These are phyloP conservation scores for Kwoniella mangroviensis DNA, from an alignment of 768 basidiomycete genomes.

Conservation along the genomic window DNA sequence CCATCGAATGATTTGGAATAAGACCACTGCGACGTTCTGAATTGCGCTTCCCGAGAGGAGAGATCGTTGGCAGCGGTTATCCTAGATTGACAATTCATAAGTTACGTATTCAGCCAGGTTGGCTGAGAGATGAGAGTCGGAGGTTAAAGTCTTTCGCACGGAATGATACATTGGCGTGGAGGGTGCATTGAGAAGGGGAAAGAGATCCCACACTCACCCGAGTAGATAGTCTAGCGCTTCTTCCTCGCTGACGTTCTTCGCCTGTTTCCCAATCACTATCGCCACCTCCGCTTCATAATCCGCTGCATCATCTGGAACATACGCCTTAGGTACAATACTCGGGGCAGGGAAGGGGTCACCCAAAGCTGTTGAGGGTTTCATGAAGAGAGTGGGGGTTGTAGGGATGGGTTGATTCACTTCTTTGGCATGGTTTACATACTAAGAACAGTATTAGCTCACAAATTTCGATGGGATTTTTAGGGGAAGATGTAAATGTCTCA, in stretches of 20 bases:
- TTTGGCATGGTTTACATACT: conserved; percentile 55
- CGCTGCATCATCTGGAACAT: conserved; percentile 38
- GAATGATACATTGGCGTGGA: no score
- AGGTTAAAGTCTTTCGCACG: no score
- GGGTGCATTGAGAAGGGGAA: neutral
- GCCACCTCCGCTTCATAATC: conserved; percentile 57
- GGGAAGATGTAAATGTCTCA: no score
- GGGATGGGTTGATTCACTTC: conserved; percentile 54
- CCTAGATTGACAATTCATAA: conserved; percentile 53
- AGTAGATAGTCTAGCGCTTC: conserved; percentile 86
- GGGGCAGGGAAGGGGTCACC: conserved; percentile 50
- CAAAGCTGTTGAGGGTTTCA: conserved; percentile 56
- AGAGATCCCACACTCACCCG: conserved; percentile 60
- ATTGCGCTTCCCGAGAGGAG: conserved; percentile 81
- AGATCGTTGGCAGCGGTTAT: conserved; percentile 60
- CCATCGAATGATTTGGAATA: conserved; percentile 87
- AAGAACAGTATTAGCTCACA: neutral
- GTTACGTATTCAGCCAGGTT: no score
- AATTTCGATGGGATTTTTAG: no score
- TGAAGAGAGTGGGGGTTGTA: conserved; percentile 53
- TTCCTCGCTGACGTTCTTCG: conserved; percentile 76
- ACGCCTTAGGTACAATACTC: conserved; percentile 44
- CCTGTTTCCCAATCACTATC: conserved; percentile 79
- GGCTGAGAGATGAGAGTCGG: no score
- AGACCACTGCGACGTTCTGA: conserved; percentile 80